These are phyloP conservation scores for Austroboletus olivaceoglutinosus DNA, from an alignment of 1,284 basidiomycete species.

Conservation along the genomic window DNA sequence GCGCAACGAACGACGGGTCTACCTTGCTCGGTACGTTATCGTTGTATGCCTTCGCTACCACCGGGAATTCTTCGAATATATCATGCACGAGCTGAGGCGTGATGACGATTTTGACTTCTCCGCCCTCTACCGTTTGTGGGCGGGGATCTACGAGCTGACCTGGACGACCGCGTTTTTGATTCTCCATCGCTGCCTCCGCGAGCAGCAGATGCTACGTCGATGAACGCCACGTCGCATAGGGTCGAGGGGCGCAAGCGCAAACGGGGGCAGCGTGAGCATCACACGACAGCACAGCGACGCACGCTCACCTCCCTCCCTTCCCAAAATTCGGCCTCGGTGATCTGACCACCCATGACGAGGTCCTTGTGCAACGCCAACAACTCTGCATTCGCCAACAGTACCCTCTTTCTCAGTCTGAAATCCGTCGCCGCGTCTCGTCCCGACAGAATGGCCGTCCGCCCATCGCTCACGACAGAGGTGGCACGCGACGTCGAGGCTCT, in stretches of 20 bases:
- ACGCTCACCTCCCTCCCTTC: slow-evolving; percentile 83
- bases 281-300: not conserved
- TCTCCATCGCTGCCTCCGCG: slow-evolving; percentile 67
- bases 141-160: slow-evolving; percentile 89
- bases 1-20: slow-evolving; percentile 15
- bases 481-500: slow-evolving; percentile 53
- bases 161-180: slow-evolving; percentile 78
- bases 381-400: slow-evolving; percentile 74
- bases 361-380: slow-evolving; percentile 79
- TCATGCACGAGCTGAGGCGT: slow-evolving; percentile 92
- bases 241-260: not conserved
- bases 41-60: slow-evolving; percentile 87
- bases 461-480: slow-evolving; percentile 58
- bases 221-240: slow-evolving; percentile 3
- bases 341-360: slow-evolving; percentile 80
- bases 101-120: slow-evolving; percentile 87
- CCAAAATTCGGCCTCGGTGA: slow-evolving; percentile 94
- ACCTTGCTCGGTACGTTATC: slow-evolving; percentile 91
- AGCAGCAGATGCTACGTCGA: slow-evolving; percentile 60
- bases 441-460: slow-evolving; percentile 52
- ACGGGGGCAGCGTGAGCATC: not conserved
- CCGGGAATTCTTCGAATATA: slow-evolving; percentile 97
- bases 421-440: slow-evolving; percentile 60
- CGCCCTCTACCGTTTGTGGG: slow-evolving; percentile 73
- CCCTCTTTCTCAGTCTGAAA: slow-evolving; percentile 73